Evolutionary conservation across 106 monocot species (phyloP), one percentile per base, ranked within the genome.

Genomic region (Gastrodia elata): DNA sequence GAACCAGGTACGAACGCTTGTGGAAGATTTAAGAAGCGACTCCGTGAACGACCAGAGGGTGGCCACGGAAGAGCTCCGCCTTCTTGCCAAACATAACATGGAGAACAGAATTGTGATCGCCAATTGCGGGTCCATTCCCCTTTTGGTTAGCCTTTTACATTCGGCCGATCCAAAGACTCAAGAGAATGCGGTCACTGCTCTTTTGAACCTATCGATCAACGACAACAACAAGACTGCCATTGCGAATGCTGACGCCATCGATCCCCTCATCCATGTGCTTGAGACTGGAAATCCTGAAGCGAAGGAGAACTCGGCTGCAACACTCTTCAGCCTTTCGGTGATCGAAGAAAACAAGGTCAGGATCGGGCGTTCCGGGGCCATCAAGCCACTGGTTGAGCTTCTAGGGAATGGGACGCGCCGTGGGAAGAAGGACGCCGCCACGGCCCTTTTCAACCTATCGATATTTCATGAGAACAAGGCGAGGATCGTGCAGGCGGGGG

Each of bases 341-440:
- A 86, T 93, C 55, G 97, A 91, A 72, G 93, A 97, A 68, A 93
- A 93, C 70, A 93, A 90, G 79, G 80, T 83, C 10, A 83, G 78
- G 72, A 97, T 97, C 73, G 97, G 97, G 61, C 82, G 90, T 2
- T 97, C 93, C 64, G 86, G 90, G 42, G 97, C 97, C 30, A 85
- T 97, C 69, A 70, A 28, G 44, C 97, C 97, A 40, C 52, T 93
- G 39, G 93, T 97, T 25, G 88, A 88, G 20, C 64, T 97, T 38
- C 68, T 97, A 32, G 88, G 83, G 78, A 83, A 71, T 80, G 97
- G 97, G 6, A 93, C 88, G 4, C 90, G 90, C 22, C 80, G 90
- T 38, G 97, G 97, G 37, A 97, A 93, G 86, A 92, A 83, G 78
- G 97, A 97, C 76, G 97, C 97, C 20, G 85, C 92, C 38, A 97